These are phyloP conservation scores for Alternaria postmessia DNA, from an alignment of 2,329 filamentous ascomycete species.

Conservation along the genomic window DNA sequence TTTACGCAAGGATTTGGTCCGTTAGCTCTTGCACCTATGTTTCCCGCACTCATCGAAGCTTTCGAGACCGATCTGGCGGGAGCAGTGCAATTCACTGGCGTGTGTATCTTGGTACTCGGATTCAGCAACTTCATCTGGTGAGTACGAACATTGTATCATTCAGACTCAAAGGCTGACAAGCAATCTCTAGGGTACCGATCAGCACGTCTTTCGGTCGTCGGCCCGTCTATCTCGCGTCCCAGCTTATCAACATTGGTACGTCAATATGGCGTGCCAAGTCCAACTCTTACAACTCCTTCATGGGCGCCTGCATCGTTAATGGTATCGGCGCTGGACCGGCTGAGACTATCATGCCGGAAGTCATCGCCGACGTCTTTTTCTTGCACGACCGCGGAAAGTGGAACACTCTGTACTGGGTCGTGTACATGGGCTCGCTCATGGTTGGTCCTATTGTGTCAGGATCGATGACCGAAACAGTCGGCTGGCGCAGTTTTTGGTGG, in stretches of 20 bases:
- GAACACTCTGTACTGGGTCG: constrained; percentile 68
- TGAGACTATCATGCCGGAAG: constrained; percentile 68
- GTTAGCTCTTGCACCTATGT: constrained; percentile 66
- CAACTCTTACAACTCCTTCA: constrained; percentile 67
- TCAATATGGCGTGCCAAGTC: constrained; percentile 68
- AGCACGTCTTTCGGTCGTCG: constrained; percentile 64
- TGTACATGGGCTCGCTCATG: constrained; percentile 70
- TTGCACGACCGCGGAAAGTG: constrained; percentile 70
- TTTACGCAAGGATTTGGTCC: constrained; percentile 66
- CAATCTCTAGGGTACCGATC: constrained; percentile 59
- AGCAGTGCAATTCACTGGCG: constrained; percentile 65
- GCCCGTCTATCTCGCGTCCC: constrained; percentile 62
- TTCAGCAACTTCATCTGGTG: constrained; percentile 69
- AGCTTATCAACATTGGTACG: constrained; percentile 61
- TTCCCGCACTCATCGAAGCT: constrained; percentile 63
- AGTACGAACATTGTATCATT: constrained; percentile 10
- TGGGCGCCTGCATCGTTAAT: constrained; percentile 69
- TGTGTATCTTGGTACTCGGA: constrained; percentile 65
- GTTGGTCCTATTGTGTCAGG: constrained; percentile 66
- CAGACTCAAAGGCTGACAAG: background rate
- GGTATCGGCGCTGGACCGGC: constrained; percentile 69
- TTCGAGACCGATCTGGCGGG: constrained; percentile 63
- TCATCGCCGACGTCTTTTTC: constrained; percentile 72
- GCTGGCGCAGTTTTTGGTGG: constrained; percentile 73
- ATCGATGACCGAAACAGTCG: constrained; percentile 65